Evolutionary conservation across 306 rosid genomes (phyloP).

Genomic region (Phaseolus lunatus): DNA sequence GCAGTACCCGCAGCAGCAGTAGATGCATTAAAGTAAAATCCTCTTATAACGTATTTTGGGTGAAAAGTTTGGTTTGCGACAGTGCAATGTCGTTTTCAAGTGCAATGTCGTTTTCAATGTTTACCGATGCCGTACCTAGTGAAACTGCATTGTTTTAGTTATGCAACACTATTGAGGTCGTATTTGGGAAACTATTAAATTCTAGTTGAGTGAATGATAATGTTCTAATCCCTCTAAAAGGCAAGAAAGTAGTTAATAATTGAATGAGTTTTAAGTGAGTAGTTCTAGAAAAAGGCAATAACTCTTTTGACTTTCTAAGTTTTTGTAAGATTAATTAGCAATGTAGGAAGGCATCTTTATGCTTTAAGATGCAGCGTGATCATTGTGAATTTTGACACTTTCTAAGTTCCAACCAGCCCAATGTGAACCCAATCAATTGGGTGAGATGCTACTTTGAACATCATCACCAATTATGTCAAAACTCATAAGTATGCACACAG

Average conservation of each 20-base stretch:
- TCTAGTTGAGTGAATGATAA: not conserved
- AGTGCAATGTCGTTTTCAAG: no score
- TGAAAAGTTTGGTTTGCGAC: no score
- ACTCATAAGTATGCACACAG: not conserved
- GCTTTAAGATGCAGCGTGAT: slow-evolving; percentile 21
- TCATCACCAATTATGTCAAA: not conserved
- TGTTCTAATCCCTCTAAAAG: not conserved
- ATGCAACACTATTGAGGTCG: not conserved
- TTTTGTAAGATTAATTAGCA: not conserved
- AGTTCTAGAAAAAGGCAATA: slow-evolving; percentile 34
- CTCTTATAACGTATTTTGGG: no score
- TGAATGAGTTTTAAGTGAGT: not conserved
- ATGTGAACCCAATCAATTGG: slow-evolving; percentile 40
- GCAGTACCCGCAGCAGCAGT: no score
- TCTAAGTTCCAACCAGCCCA: not conserved
- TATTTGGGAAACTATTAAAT: no score
- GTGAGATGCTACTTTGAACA: slow-evolving; percentile 40
- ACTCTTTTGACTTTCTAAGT: slow-evolving; percentile 9
- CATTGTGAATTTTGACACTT: slow-evolving; percentile 40
- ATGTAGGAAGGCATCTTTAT: slow-evolving; percentile 7
- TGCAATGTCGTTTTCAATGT: no score
- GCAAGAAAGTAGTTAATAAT: not conserved
- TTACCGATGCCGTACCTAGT: not conserved
- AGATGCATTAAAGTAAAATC: no score
- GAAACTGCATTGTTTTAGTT: not conserved